phyloP scores from a whole-genome alignment of 768 basidiomycete genomes.

The Suillus subalutaceus region DNA sequence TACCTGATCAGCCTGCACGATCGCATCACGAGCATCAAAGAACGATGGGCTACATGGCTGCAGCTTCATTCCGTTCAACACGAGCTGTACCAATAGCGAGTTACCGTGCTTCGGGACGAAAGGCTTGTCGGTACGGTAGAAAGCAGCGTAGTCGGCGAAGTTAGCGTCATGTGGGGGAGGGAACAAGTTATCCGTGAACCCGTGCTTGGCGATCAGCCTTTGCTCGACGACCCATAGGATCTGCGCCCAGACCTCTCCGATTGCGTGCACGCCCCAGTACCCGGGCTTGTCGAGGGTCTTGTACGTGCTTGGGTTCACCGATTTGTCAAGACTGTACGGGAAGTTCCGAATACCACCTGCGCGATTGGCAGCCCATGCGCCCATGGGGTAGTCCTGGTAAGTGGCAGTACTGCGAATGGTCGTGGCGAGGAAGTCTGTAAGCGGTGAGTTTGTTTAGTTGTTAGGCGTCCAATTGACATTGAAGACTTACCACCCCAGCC shows the following conservation, averaged over 20 bases:
- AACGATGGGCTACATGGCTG: slow-evolving; percentile 90
- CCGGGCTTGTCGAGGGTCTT: slow-evolving; percentile 93
- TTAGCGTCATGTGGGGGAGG: slow-evolving; percentile 67
- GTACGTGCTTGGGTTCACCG: slow-evolving; percentile 89
- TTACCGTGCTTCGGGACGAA: slow-evolving; percentile 92
- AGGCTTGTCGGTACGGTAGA: slow-evolving; percentile 63
- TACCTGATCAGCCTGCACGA: slow-evolving; percentile 87
- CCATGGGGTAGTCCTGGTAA: slow-evolving; percentile 88
- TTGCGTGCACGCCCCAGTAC: slow-evolving; percentile 92
- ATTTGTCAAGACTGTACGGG: slow-evolving; percentile 76
- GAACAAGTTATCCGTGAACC: slow-evolving; percentile 77
- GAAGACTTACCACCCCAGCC: slow-evolving; percentile 78
- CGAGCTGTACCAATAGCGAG: slow-evolving; percentile 80
- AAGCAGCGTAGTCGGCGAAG: slow-evolving; percentile 63
- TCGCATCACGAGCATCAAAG: slow-evolving; percentile 88
- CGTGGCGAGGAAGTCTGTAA: slow-evolving; percentile 80
- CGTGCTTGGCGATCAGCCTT: slow-evolving; percentile 77
- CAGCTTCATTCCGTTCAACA: slow-evolving; percentile 92
- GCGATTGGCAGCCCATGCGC: slow-evolving; percentile 90
- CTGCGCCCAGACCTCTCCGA: slow-evolving; percentile 96
- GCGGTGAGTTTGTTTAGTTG: neutral
- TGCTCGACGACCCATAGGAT: slow-evolving; percentile 83
- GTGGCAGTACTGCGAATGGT: slow-evolving; percentile 72
- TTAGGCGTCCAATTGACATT: neutral
- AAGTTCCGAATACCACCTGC: slow-evolving; percentile 83